Evolutionary conservation across 2,329 filamentous ascomycete species (phyloP), one percentile per base, ranked within the genome.

Genomic region (Thyridium curvatum): DNA sequence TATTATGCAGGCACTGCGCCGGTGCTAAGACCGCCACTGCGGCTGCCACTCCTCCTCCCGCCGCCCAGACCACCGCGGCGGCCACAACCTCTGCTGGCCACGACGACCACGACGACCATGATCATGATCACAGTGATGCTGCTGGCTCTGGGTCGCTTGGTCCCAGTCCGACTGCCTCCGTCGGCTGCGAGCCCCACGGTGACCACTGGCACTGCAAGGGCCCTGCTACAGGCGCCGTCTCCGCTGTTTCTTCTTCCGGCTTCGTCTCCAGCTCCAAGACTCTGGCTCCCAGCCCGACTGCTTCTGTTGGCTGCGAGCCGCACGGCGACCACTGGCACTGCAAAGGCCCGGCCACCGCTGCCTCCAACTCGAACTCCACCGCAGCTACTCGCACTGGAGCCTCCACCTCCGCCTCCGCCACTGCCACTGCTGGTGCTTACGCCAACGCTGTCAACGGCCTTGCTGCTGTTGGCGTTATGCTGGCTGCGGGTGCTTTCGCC

Each of bases 271-370:
- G 46, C n/a, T 46, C 48, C 14, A 50, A 32, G 18, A 44, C 41
- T 15, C 41, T 59, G 3, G 39, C 52, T 17, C 56, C 59, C 4
- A 58, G 54, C 14, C 58, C 59, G 4, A 63, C 59, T 38, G 55
- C 65, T 29, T 56, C 54, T 8, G 41, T 51, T 5, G 55, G 55
- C 21, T 64, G 63, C 43, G 50, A 57, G 30, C 47, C 62, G 10
- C 62, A 66, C 37, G 58, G 54, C 10, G 63, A 68, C 44, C 63
- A 67, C 51, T 66, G 62, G 59, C 51, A 47, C 39, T 44, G 42
- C 37, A 29, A 38, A n/a, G 44, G 45, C 18, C 38, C 43, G 9
- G 29, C 34, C 31, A 41, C 40, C n/a, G 35, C 41, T 14, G n/a
- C 32, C n/a, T n/a, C 26, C 17, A 4, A 30, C 13, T 8, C 15